Evolutionary conservation across 441 rosid genomes (phyloP), one percentile per base, ranked within the genome.

Genomic region (Theobroma grandiflorum): DNA sequence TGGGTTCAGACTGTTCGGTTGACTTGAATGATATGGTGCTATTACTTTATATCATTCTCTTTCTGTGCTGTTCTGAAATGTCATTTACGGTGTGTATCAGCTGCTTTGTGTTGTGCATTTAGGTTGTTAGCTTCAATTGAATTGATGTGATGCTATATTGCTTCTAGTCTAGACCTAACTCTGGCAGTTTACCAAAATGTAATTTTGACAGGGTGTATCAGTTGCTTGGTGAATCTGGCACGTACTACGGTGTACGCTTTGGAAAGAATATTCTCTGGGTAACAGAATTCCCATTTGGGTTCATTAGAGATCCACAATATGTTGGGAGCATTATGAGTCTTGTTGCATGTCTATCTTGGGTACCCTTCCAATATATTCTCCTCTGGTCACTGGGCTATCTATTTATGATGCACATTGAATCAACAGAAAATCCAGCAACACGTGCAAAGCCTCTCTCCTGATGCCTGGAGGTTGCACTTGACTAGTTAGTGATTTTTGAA

Each of bases 261-360:
- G 99, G 98, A 47, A 90, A 91, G 91, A 89, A 38, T 79, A 83
- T 93, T 78, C 95, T 94, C 0, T 94, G 99, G 99, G 98, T 91
- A 61, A 92, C 91, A 57, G 92, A 89, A 82, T 96, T 96, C 70
- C 98, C 99, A 52, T 94, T 96, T 72, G 99, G 98, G 47, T 90
- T 75, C 65, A 91, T 94, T 35, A 87, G 83, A 79, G 99, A 96
- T 88, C 99, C 98, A 45, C 99, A 93, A 73, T 94, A 93, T 80
- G 89, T 92, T 61, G 99, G 99, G 49, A 96, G 99, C 88, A 85
- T 93, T 58, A 76, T 89, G 93, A 94, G 97, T 83, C 91, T 93
- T 50, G 67, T 96, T 59, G 96, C 96, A 2, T 93, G 96, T 50
- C 82, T 89, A 42, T 82, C 93, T 57, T 96, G 96, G 98, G 89